Evolutionary conservation across 2,329 filamentous ascomycete species (phyloP), one percentile per base, ranked within the genome.

Genomic region (Fusarium chlamydosporum): DNA sequence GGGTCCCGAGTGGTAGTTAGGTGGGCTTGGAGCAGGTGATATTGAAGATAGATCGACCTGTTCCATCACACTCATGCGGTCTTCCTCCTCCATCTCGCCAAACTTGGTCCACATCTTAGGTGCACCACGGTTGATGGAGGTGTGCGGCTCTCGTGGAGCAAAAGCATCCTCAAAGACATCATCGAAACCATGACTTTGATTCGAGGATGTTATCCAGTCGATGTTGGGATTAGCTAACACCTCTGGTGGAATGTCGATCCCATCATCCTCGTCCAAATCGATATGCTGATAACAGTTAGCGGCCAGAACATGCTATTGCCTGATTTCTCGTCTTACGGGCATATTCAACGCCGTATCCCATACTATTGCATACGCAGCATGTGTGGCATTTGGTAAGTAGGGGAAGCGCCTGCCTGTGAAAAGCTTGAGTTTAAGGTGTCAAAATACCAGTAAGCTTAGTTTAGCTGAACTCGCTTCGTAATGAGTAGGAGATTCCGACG

Each of bases 71-170:
- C 42, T 64, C 45, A 62, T 45, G 16, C 46, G 43, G 16, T 70
- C 51, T 3, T 65, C 59, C 12, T 61, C 41, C 16, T 55, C 51
- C 42, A 47, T 26, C 40, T 71, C 60, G 13, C 67, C 56, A 50
- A 68, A 65, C 34, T 71, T 71, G 40, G 68, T 70, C 68, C 68
- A 70, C 40, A 62, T 46, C 18, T 48, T 46, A 61, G 48, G 48
- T 15, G 55, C 20, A 18, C 56, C 48, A 45, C 64, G 51, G 15
- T 26, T 26, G 29, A 35, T 31, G 11, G 33, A 20, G 9, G 23
- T 42, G 2, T 34, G 12, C 26, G 53, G 47, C 45, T 60, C 59
- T 42, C 45, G 26, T 41, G 54, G 31, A 56, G 50, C 31, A 55
- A 65, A 68, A 3, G 54, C 16, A 12, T 56, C 45, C 35, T 55